Evolutionary conservation across 139 green algal species (phyloP).

Genomic region (Coccomyxa sp.): DNA sequence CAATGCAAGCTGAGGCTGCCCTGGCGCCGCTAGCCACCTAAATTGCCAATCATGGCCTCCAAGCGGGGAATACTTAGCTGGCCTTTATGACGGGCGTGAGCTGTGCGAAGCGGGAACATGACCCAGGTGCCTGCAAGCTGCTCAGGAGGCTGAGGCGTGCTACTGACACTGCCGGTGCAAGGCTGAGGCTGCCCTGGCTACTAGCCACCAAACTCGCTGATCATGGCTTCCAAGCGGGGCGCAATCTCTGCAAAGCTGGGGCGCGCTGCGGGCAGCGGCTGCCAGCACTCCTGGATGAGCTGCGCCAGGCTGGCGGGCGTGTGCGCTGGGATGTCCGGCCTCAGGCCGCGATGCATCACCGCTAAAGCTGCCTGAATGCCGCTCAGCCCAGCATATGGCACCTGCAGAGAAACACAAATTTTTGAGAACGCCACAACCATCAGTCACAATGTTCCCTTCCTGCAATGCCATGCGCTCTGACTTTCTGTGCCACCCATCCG

Average conservation of each 20-base stretch:
- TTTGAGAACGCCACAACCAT: too few species aligned
- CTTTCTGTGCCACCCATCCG: too few species aligned
- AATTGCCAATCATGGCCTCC: constrained; percentile 5
- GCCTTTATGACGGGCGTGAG: too few species aligned
- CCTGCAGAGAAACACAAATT: too few species aligned
- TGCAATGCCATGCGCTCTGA: not conserved
- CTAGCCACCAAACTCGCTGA: not conserved
- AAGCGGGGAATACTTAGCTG: too few species aligned
- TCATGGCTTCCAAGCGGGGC: constrained; percentile 10
- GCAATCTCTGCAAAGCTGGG: constrained; percentile 41
- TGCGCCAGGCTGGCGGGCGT: constrained; percentile 33
- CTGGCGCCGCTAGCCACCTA: not conserved
- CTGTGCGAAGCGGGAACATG: too few species aligned
- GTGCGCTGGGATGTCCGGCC: constrained; percentile 44
- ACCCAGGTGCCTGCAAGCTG: too few species aligned
- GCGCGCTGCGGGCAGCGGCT: constrained; percentile 47
- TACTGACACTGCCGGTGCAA: too few species aligned
- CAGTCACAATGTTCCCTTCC: not conserved
- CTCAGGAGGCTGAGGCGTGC: too few species aligned
- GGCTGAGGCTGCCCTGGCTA: too few species aligned
- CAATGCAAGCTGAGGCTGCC: too few species aligned
- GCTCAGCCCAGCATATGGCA: constrained; percentile 48
- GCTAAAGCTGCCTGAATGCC: constrained; percentile 51
- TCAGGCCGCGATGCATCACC: constrained; percentile 45
- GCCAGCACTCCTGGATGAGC: constrained; percentile 59